Percentiles rank a stretch among this genome's conserved stretches.
Evolutionary conservation across 441 rosid genomes (phyloP).

Genomic region (Flueggea neowawraea): DNA sequence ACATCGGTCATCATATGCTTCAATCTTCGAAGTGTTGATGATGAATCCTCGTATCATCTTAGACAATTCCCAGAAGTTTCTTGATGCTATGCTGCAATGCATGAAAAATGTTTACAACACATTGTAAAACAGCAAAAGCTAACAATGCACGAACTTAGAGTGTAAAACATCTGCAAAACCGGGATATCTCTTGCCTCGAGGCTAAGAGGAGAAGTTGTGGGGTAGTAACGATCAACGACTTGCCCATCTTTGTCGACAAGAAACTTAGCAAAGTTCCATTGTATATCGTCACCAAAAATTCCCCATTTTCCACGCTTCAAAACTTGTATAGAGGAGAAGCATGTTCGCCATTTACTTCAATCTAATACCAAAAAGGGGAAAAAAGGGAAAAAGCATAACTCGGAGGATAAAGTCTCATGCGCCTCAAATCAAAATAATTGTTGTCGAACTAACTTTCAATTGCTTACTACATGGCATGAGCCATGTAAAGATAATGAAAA

Average conservation of each 20-base stretch:
- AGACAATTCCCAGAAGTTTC: slow-evolving; percentile 42
- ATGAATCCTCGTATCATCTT: slow-evolving; percentile 3
- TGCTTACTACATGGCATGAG: background rate
- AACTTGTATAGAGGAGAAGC: slow-evolving; percentile 70
- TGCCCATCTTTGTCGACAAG: slow-evolving; percentile 65
- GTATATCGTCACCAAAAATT: slow-evolving; percentile 86
- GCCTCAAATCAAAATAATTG: background rate
- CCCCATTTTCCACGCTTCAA: slow-evolving; percentile 90
- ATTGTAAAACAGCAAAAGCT: background rate
- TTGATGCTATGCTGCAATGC: slow-evolving; percentile 43
- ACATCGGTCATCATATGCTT: slow-evolving; percentile 3
- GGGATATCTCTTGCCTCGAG: slow-evolving; percentile 50
- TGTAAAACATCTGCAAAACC: background rate
- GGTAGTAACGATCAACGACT: slow-evolving; percentile 74
- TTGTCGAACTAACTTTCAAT: background rate
- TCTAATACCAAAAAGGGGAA: slow-evolving; percentile 26
- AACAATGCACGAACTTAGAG: too few relatives aligned
- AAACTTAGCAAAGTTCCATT: slow-evolving; percentile 95
- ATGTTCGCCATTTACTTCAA: slow-evolving; percentile 78
- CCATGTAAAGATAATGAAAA: background rate
- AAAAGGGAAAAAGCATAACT: slow-evolving; percentile 2
- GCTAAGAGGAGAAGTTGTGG: slow-evolving; percentile 75
- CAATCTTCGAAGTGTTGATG: background rate
- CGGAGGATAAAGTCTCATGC: background rate
- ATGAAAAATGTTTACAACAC: background rate